Conservation (phyloP, 139 green algal genomes). For the Chlorella sp. region DNA sequence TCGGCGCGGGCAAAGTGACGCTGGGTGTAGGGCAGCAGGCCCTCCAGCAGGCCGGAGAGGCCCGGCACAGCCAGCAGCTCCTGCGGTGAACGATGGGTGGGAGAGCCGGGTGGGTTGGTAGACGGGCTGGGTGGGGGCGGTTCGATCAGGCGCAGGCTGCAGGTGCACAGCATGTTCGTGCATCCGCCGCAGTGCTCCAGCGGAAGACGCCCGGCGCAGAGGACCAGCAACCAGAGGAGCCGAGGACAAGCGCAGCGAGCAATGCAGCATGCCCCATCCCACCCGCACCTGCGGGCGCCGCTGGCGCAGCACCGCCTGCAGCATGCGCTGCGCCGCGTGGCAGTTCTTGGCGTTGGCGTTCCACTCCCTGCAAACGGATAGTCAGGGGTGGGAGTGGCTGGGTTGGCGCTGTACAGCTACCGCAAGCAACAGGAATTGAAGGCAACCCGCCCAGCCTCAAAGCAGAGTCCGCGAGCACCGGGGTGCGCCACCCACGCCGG, state of each 20-base stretch:
- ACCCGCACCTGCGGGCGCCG: conserved; percentile 51
- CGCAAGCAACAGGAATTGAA: no score
- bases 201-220: no score
- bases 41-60: conserved; percentile 76
- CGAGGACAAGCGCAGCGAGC: neutral
- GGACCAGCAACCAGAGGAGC: no score
- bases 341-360: conserved; percentile 91
- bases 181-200: no score
- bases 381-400: conserved; percentile 48
- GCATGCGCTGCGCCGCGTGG: conserved; percentile 79
- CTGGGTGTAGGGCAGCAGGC: conserved; percentile 82
- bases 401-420: no score
- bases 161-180: no score
- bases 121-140: neutral
- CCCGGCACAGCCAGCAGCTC: conserved; percentile 68
- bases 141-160: no score
- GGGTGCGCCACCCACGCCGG: no score
- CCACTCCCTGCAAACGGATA: conserved; percentile 82
- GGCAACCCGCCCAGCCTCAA: no score
- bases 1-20: conserved; percentile 86
- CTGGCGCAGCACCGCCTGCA: conserved; percentile 73
- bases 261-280: neutral
- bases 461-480: no score
- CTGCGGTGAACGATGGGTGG: neutral
- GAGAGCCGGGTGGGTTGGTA: neutral